These are phyloP conservation scores for Paramecium sonneborni DNA, from an alignment of 73 alveolate species.

Conservation along the genomic window DNA sequence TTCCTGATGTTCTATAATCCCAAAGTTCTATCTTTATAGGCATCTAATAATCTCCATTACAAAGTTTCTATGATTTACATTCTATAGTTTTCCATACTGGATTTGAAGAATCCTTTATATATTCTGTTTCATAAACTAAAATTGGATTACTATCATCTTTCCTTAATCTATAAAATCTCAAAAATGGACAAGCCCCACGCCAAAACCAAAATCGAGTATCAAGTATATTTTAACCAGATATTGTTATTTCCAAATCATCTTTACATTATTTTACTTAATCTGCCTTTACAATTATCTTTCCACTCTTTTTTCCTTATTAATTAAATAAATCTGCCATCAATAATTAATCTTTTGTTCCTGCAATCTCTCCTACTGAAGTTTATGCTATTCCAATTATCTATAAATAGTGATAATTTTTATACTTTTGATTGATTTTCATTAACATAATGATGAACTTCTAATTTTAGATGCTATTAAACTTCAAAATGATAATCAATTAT, in stretches of 20 bases:
- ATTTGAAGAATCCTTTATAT: not conserved
- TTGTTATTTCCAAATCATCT: not conserved
- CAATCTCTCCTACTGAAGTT: slow-evolving; percentile 62
- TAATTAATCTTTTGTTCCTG: slow-evolving; percentile 59
- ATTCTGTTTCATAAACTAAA: slow-evolving; percentile 54
- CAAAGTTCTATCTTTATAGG: slow-evolving; percentile 71
- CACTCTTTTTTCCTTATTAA: slow-evolving; percentile 42
- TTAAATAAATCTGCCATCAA: not conserved
- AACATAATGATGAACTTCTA: slow-evolving; percentile 51
- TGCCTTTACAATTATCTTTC: slow-evolving; percentile 38
- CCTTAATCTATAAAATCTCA: slow-evolving; percentile 24
- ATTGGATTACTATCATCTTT: slow-evolving; percentile 32
- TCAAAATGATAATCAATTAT: slow-evolving; percentile 75
- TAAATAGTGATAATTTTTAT: not conserved
- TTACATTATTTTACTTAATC: slow-evolving; percentile 53
- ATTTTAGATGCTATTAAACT: slow-evolving; percentile 59
- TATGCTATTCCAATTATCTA: slow-evolving; percentile 61
- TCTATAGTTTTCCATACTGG: slow-evolving; percentile 58
- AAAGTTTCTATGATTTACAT: slow-evolving; percentile 43
- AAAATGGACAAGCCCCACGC: not conserved
- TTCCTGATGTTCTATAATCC: slow-evolving; percentile 68
- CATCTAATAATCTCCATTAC: slow-evolving; percentile 67
- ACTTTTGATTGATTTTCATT: slow-evolving; percentile 36
- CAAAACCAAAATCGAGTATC: slow-evolving; percentile 48
- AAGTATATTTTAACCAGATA: slow-evolving; percentile 41